Percentiles rank a stretch among this genome's conserved stretches.
Conservation (phyloP, 352 stramenopile species). For the Phytophthora litchii region DNA sequence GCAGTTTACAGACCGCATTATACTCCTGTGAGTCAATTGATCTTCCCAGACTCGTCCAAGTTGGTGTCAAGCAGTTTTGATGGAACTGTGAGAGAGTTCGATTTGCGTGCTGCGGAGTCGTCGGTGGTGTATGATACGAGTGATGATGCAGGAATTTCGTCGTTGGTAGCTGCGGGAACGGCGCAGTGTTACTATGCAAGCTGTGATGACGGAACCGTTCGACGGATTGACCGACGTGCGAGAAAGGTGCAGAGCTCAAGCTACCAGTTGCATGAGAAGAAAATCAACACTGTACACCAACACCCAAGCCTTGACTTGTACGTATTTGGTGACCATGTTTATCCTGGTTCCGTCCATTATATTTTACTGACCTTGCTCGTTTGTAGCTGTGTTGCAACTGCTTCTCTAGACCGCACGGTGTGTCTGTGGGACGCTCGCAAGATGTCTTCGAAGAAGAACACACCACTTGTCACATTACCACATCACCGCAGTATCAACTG, state of each 20-base stretch:
- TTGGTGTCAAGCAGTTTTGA: constrained; percentile 79
- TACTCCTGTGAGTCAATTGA: constrained; percentile 65
- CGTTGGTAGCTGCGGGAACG: constrained; percentile 39
- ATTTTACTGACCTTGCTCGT: constrained; percentile 10
- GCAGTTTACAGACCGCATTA: constrained; percentile 74
- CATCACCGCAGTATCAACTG: constrained; percentile 87
- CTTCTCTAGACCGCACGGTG: constrained; percentile 81
- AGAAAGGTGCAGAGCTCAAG: constrained; percentile 27
- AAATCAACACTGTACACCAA: constrained; percentile 85
- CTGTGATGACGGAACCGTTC: constrained; percentile 67
- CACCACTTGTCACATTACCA: constrained; percentile 59
- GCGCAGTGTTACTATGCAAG: constrained; percentile 56
- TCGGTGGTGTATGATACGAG: constrained; percentile 57
- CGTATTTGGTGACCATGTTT: constrained; percentile 23
- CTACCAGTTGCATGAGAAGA: constrained; percentile 81
- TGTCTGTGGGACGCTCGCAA: constrained; percentile 83
- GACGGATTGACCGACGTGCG: constrained; percentile 58
- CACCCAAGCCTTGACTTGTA: constrained; percentile 71
- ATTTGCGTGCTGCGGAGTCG: constrained; percentile 59
- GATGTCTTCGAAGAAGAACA: constrained; percentile 47
- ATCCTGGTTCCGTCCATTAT: background rate
- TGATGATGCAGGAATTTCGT: constrained; percentile 62
- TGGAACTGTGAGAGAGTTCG: constrained; percentile 68
- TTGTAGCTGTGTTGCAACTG: constrained; percentile 72
- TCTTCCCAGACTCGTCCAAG: constrained; percentile 64